These are phyloP conservation scores for Populus tomentosa DNA, from an alignment of 441 rosid genomes.

Conservation along the genomic window DNA sequence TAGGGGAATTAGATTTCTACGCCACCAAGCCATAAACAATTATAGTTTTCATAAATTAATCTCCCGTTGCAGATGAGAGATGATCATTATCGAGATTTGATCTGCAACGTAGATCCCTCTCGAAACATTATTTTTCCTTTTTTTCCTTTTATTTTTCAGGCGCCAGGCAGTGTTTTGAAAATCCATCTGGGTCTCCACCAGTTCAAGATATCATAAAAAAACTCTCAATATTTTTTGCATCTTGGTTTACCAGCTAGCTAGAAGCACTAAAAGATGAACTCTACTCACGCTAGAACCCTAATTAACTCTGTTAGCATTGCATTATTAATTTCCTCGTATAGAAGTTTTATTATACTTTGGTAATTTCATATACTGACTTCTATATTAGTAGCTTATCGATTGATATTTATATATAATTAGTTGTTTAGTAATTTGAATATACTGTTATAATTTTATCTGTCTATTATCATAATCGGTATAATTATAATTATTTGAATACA, in stretches of 20 bases:
- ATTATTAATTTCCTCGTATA: neutral
- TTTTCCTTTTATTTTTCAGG: neutral
- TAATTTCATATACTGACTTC: no score
- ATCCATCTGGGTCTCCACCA: neutral
- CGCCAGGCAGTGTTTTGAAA: neutral
- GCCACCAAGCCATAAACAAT: conserved; percentile 24
- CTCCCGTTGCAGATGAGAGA: neutral
- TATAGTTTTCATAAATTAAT: neutral
- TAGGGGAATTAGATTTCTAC: conserved; percentile 53
- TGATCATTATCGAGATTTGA: neutral
- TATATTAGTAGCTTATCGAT: no score
- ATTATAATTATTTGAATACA: no score
- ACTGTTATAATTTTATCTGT: no score
- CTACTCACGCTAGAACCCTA: neutral
- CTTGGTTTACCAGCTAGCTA: neutral
- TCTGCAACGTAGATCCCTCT: neutral
- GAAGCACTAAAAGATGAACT: neutral
- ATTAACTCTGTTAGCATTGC: neutral
- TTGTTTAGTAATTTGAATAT: no score
- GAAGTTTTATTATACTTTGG: neutral
- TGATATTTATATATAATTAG: no score
- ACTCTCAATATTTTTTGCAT: neutral
- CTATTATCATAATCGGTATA: no score
- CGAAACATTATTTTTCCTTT: neutral
- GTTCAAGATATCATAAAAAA: neutral